Conservation (phyloP, 2,329 filamentous ascomycete genomes). For the Paecilomyces variotii region DNA sequence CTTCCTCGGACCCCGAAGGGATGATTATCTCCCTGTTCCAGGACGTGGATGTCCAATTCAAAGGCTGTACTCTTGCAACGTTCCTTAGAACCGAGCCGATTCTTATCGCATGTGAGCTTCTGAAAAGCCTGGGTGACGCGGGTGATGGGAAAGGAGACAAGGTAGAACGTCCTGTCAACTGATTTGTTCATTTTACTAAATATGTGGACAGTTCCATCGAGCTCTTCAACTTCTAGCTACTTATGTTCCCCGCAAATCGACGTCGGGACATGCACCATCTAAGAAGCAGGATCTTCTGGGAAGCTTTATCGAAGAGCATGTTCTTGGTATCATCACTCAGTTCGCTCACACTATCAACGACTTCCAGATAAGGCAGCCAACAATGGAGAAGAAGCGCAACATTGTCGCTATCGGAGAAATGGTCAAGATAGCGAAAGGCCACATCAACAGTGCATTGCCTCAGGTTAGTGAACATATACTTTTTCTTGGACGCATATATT, state of each 20-base stretch:
- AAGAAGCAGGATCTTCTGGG: constrained; percentile 54
- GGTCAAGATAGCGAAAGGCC: constrained; percentile 64
- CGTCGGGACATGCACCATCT: constrained; percentile 34
- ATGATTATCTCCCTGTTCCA: constrained; percentile 62
- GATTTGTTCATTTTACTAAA: constrained; percentile 5
- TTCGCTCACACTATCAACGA: constrained; percentile 75
- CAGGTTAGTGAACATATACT: constrained; percentile 51
- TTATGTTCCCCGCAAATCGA: constrained; percentile 44
- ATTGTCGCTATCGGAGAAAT: constrained; percentile 82
- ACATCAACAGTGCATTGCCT: constrained; percentile 71
- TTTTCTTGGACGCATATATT: not conserved
- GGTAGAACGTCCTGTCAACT: constrained; percentile 40
- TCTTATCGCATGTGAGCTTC: constrained; percentile 66
- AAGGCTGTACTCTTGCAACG: constrained; percentile 55
- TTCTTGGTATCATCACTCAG: constrained; percentile 77
- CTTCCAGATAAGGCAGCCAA: constrained; percentile 47
- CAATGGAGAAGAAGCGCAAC: constrained; percentile 64
- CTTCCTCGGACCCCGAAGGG: constrained; percentile 57
- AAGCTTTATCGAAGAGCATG: constrained; percentile 71
- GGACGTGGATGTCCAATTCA: constrained; percentile 63
- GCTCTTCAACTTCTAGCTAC: constrained; percentile 44
- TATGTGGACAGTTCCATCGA: constrained; percentile 36
- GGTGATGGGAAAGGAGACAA: constrained; percentile 42
- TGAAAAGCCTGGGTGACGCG: constrained; percentile 71
- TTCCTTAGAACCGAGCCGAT: constrained; percentile 70